Evolutionary conservation across 768 basidiomycete species (phyloP).

Genomic region (Mrakia gelida): DNA sequence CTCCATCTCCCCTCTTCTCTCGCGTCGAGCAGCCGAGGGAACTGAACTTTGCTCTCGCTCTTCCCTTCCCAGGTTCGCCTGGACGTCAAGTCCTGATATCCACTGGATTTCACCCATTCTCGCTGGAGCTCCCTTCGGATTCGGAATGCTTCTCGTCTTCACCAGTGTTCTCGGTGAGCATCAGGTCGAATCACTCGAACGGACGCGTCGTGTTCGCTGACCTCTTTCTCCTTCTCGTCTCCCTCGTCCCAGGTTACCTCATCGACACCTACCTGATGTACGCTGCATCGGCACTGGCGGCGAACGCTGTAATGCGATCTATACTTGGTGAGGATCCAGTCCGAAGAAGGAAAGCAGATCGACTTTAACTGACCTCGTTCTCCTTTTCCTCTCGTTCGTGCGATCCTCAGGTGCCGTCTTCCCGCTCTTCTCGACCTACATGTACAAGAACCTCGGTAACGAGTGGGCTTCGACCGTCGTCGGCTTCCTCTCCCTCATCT

Average conservation of each 20-base stretch:
- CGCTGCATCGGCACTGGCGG: constrained; percentile 56
- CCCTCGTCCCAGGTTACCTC: constrained; percentile 59
- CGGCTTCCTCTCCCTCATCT: constrained; percentile 52
- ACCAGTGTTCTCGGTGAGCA: not conserved
- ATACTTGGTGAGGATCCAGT: constrained; percentile 46
- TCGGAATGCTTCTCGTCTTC: not conserved
- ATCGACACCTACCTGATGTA: constrained; percentile 58
- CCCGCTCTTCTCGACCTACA: constrained; percentile 49
- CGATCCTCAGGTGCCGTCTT: constrained; percentile 59
- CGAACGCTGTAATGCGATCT: constrained; percentile 63
- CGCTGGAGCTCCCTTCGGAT: constrained; percentile 45
- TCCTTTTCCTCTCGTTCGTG: too few relatives aligned
- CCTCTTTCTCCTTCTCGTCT: constrained; percentile 45
- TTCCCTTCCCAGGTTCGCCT: constrained; percentile 51
- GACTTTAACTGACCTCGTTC: too few relatives aligned
- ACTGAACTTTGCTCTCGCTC: too few relatives aligned
- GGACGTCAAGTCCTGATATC: constrained; percentile 47
- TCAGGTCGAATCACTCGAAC: not conserved
- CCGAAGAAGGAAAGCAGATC: too few relatives aligned
- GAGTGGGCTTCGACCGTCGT: constrained; percentile 52
- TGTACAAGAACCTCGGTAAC: constrained; percentile 54
- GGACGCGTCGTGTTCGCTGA: not conserved
- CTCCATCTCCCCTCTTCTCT: too few relatives aligned
- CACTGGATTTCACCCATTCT: constrained; percentile 68
- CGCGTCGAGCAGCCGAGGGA: too few relatives aligned